Evolutionary conservation across 768 basidiomycete genomes (phyloP), one percentile per base, ranked within the genome.

Genomic region (Sistotremastrum suecicum): DNA sequence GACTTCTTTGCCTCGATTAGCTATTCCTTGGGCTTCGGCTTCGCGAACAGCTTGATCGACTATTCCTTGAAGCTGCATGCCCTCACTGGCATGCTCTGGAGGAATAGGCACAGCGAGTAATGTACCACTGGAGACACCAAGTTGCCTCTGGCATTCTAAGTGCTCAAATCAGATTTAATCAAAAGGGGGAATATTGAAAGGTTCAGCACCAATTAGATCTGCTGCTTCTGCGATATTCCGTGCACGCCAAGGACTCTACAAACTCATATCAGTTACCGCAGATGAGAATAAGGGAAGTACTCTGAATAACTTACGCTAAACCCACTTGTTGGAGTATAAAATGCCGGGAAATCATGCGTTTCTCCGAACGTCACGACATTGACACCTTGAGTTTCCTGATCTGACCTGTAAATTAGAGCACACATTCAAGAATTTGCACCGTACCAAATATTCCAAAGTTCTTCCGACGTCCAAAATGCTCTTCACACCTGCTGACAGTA

Each of bases 401-500:
- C 8, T 7, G 12, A 8, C 1, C 20, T 33, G 36, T n/a, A 43
- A 44, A 34, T 9, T 33, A 31, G 44, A 34, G 38, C 33, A 28
- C 3, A 45, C 5, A 40, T n/a, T n/a, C 29, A 29, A 20, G 10
- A 41, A 7, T 7, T 39, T 30, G 12, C 8, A 35, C 56, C 70
- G 42, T 57, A 80, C 85, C 47, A 88, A 70, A 59, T 83, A 85
- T 59, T 88, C 85, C 28, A 88, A 65, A 9, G 85, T 88, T 56
- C 84, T 73, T 48, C 83, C 83, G 48, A 98, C 91, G 59, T 99
- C 95, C 38, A 99, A 62, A 50, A 99, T 97, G 0, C 85, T 88
- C 60, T 98, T 99, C 12, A 87, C 80, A 7, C 95, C 95, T 7
- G 91, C 83, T 11, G 92, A 94, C 7, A 98, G 78, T 34, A 99